These are phyloP conservation scores for Firmiana major DNA, from an alignment of 345 rosid species.

Conservation along the genomic window DNA sequence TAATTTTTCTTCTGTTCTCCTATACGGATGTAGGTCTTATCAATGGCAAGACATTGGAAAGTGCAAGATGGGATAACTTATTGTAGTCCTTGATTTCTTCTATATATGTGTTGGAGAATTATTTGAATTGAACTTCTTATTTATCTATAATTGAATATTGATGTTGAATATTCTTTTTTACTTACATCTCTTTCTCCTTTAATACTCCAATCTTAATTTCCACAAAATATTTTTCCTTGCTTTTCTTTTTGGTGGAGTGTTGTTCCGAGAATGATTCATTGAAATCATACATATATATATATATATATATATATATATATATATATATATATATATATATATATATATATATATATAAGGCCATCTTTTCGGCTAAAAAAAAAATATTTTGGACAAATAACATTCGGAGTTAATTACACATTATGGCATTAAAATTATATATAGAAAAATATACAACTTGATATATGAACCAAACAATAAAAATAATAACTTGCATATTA, in stretches of 20 bases:
- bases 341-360: too few relatives aligned
- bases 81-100: background rate
- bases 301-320: too few relatives aligned
- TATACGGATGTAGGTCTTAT: background rate
- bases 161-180: background rate
- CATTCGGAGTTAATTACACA: too few relatives aligned
- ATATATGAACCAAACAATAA: too few relatives aligned
- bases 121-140: background rate
- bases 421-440: too few relatives aligned
- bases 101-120: background rate
- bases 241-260: background rate
- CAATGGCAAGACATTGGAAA: constrained; percentile 13
- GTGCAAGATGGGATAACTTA: constrained; percentile 13
- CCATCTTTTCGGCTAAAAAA: too few relatives aligned
- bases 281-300: too few relatives aligned
- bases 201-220: background rate
- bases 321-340: too few relatives aligned
- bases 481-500: too few relatives aligned
- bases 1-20: background rate
- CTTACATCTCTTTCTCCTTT: background rate
- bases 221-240: background rate
- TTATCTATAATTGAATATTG: background rate
- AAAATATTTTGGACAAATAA: too few relatives aligned
- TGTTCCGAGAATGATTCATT: too few relatives aligned
- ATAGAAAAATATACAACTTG: too few relatives aligned